Conservation (phyloP, 2,329 filamentous ascomycete species). For the Madurella fahalii region DNA sequence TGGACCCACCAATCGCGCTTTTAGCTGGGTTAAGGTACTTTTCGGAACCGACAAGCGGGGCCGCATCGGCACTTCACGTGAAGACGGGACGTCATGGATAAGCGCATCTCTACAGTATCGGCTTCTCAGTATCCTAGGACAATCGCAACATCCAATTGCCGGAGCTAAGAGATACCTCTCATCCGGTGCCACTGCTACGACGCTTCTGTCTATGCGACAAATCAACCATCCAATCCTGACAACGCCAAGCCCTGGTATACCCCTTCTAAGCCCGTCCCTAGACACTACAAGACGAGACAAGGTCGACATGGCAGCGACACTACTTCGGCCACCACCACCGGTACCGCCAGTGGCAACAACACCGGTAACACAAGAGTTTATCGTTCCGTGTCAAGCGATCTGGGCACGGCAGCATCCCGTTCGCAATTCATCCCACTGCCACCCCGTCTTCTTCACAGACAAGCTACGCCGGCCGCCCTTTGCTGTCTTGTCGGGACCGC, state of each 20-base stretch:
- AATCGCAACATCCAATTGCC: constrained; percentile 2
- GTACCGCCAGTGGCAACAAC: not conserved
- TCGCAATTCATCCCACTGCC: constrained; percentile 54
- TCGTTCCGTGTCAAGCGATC: constrained; percentile 15
- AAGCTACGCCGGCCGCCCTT: constrained; percentile 51
- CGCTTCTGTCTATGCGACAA: not conserved
- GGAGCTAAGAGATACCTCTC: not conserved
- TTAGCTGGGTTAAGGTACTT: not conserved
- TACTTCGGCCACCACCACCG: constrained; percentile 3
- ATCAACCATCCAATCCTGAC: not conserved
- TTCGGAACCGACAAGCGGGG: constrained; percentile 10
- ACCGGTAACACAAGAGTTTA: not conserved
- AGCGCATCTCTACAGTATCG: not conserved
- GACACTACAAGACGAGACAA: not conserved
- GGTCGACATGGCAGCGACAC: constrained; percentile 12
- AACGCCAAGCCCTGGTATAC: constrained; percentile 1
- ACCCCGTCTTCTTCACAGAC: constrained; percentile 74
- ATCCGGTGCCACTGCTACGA: not conserved
- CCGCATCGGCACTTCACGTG: constrained; percentile 17
- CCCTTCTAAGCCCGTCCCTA: not conserved
- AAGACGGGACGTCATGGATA: constrained; percentile 11
- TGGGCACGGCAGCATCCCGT: constrained; percentile 17
- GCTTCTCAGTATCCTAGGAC: too few relatives aligned
- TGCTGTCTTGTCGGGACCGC: constrained; percentile 24
- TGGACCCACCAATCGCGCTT: not conserved